phyloP scores from a whole-genome alignment of 1,139 yeast genomes.

The Sporopachydermia cereana region DNA sequence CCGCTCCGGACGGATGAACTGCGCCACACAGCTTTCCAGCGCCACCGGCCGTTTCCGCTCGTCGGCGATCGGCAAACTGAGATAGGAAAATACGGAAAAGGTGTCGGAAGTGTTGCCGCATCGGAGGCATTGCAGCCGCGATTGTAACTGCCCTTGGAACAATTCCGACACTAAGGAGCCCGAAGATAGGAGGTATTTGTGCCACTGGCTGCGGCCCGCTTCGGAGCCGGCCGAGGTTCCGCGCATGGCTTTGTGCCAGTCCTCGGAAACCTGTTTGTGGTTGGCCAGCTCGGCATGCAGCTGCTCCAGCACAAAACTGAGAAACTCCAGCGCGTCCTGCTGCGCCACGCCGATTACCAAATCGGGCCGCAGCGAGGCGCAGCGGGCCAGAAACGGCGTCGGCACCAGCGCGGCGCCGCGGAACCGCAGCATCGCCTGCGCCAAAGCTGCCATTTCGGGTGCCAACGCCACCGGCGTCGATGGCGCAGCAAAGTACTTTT shows the following conservation, averaged over 20 bases:
- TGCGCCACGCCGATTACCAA: conserved; percentile 3
- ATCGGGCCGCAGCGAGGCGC: conserved; percentile 7
- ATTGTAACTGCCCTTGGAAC: conserved; percentile 6
- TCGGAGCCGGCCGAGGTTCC: neutral
- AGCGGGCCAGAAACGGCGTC: conserved; percentile 4
- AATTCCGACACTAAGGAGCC: conserved; percentile 4
- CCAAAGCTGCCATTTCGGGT: neutral
- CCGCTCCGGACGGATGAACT: neutral
- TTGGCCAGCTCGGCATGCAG: conserved; percentile 4
- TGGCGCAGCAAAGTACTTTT: neutral
- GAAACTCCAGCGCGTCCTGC: conserved; percentile 7
- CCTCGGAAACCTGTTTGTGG: neutral
- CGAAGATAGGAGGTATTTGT: neutral
- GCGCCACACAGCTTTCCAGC: conserved; percentile 2
- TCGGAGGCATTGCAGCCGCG: neutral
- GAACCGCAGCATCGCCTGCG: neutral
- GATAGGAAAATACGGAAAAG: conserved; percentile 3
- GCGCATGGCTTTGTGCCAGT: neutral
- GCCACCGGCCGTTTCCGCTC: neutral
- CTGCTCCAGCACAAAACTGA: neutral
- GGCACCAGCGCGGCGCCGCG: conserved; percentile 2
- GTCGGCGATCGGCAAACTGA: conserved; percentile 4
- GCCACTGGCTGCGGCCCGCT: neutral
- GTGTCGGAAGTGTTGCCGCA: conserved; percentile 6
- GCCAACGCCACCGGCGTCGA: neutral